Evolutionary conservation across 345 rosid genomes (phyloP).

Genomic region (Bruguiera gymnorhiza): DNA sequence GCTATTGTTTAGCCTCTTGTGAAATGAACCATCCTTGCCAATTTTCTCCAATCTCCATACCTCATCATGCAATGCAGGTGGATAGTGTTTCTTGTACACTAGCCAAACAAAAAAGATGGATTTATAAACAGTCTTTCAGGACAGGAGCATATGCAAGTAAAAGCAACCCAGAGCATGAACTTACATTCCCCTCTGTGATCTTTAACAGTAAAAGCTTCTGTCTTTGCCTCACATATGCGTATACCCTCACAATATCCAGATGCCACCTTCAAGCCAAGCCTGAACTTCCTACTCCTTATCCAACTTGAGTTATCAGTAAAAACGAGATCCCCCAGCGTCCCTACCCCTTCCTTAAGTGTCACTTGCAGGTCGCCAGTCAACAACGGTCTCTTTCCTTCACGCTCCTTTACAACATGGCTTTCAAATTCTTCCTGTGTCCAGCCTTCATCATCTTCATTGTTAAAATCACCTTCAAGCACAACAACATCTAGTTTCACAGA

Average conservation of each 20-base stretch:
- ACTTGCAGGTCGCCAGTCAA: conserved; percentile 83
- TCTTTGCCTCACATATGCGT: conserved; percentile 92
- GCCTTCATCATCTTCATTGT: conserved; percentile 83
- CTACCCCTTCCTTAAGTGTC: conserved; percentile 95
- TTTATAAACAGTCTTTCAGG: neutral
- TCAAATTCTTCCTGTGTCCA: conserved; percentile 94
- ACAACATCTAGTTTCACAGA: conserved; percentile 74
- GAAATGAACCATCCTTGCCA: conserved; percentile 98
- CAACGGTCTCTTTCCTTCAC: conserved; percentile 93
- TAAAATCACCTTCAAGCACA: conserved; percentile 96
- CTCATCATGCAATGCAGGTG: conserved; percentile 76
- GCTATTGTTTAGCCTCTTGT: conserved; percentile 57
- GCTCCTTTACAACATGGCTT: conserved; percentile 91
- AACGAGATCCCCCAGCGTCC: conserved; percentile 81
- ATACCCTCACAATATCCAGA: conserved; percentile 74
- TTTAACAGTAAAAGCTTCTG: conserved; percentile 93
- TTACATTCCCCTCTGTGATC: conserved; percentile 98
- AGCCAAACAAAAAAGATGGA: conserved; percentile 18
- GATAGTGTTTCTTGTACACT: conserved; percentile 99
- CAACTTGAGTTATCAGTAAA: conserved; percentile 98
- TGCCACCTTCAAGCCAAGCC: conserved; percentile 81
- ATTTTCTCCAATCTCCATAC: conserved; percentile 99
- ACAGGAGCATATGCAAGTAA: neutral
- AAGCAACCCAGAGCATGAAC: conserved; percentile 11
- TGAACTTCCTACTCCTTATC: conserved; percentile 95